These are phyloP conservation scores for Haemoproteus tartakovskyi DNA, from an alignment of 169 alveolate genomes.

Conservation along the genomic window DNA sequence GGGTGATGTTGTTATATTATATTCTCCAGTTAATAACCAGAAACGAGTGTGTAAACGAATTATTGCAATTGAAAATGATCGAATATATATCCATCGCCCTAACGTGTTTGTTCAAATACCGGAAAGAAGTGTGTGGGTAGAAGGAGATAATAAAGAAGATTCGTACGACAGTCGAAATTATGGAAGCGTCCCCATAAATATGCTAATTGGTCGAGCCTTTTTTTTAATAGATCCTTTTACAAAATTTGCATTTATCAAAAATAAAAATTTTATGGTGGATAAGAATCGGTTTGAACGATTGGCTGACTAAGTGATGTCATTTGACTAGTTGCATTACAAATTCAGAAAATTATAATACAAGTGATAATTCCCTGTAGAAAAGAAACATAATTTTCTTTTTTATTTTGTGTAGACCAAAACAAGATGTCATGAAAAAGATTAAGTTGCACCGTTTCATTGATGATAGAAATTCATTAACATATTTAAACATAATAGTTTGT, in stretches of 20 bases:
- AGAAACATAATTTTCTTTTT: no score
- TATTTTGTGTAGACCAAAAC: no score
- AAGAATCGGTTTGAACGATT: background rate
- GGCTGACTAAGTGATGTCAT: conserved; percentile 1
- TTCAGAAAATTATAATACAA: no score
- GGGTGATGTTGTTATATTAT: conserved; percentile 53
- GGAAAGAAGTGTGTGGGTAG: conserved; percentile 40
- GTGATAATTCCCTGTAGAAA: no score
- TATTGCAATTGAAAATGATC: conserved; percentile 59
- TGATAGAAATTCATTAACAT: no score
- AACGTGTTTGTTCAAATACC: conserved; percentile 42
- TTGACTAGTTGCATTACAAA: no score
- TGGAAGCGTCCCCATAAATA: conserved; percentile 41
- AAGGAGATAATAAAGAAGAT: conserved; percentile 62
- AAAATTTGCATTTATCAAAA: conserved; percentile 18
- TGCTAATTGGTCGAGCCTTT: conserved; percentile 43
- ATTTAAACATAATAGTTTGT: no score
- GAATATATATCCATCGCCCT: conserved; percentile 24
- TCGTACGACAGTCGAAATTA: conserved; percentile 65
- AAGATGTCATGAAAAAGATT: no score
- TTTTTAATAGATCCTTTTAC: conserved; percentile 55
- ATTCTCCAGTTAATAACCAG: conserved; percentile 52
- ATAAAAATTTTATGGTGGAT: conserved; percentile 5
- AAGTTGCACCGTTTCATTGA: no score
- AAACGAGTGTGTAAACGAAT: conserved; percentile 66